These are phyloP conservation scores for Ceratobasidium sp. DNA, from an alignment of 1,284 basidiomycete genomes.

Conservation along the genomic window DNA sequence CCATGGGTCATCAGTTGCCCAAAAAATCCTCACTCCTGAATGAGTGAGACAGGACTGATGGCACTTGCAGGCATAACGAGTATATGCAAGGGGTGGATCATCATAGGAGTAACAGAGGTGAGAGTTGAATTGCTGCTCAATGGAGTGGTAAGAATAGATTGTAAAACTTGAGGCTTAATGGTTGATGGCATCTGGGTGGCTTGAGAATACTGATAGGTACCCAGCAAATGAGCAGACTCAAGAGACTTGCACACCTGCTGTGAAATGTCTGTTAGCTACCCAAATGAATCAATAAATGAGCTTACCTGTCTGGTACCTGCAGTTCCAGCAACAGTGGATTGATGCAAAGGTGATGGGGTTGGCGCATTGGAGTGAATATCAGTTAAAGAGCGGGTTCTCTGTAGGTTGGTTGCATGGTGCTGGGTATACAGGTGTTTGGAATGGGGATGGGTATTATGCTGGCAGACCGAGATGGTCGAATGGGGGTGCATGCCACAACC, in stretches of 20 bases:
- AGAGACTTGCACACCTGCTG: constrained; percentile 12
- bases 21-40: constrained; percentile 15
- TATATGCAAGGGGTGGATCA: background rate
- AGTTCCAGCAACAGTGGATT: constrained; percentile 2
- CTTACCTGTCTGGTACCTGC: constrained; percentile 21
- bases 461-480: background rate
- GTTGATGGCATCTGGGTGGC: background rate
- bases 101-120: background rate
- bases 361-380: constrained; percentile 7
- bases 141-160: constrained; percentile 10
- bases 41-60: constrained; percentile 22
- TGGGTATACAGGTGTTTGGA: constrained; percentile 17
- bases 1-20: constrained; percentile 30
- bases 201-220: background rate
- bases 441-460: constrained; percentile 7
- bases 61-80: constrained; percentile 28
- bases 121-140: background rate
- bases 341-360: constrained; percentile 2
- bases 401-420: constrained; percentile 4
- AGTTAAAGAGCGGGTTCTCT: constrained; percentile 21
- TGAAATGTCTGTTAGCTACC: background rate
- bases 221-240: constrained; percentile 13
- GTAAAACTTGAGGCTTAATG: background rate
- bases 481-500: background rate
- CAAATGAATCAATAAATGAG: background rate